Percentiles rank a stretch among this genome's conserved stretches.
phyloP scores from a whole-genome alignment of 1,139 yeast genomes.

The Scheffersomyces stambukii region DNA sequence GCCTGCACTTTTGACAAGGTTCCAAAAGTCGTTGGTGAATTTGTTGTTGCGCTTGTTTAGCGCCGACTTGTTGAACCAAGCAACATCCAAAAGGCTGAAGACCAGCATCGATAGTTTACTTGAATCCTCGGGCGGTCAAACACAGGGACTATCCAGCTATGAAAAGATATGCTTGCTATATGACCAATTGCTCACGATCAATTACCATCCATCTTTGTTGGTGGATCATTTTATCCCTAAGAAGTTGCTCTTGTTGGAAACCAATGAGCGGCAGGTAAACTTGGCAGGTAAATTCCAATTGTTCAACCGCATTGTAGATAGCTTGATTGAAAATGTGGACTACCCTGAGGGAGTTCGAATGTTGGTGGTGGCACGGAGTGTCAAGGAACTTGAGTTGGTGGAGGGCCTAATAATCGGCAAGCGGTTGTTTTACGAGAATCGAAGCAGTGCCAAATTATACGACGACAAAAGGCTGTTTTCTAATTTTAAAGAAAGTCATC shows the following conservation, averaged over 20 bases:
- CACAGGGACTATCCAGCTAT: conserved; percentile 1
- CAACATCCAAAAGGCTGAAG: conserved; percentile 19
- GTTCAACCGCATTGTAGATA: conserved; percentile 48
- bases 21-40: conserved; percentile 56
- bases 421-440: conserved; percentile 50
- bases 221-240: conserved; percentile 77
- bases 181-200: conserved; percentile 46
- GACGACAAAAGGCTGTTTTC: conserved; percentile 25
- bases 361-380: conserved; percentile 55
- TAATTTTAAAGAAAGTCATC: conserved; percentile 1
- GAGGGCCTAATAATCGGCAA: conserved; percentile 69
- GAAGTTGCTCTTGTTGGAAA: conserved; percentile 58
- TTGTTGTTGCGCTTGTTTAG: conserved; percentile 50
- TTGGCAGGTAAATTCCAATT: conserved; percentile 58
- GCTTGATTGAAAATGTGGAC: conserved; percentile 15
- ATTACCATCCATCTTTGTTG: conserved; percentile 62
- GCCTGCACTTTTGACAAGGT: conserved; percentile 51
- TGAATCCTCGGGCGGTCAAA: conserved; percentile 6
- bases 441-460: conserved; percentile 57
- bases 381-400: conserved; percentile 65
- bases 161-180: conserved; percentile 30
- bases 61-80: conserved; percentile 35
- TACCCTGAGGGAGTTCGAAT: conserved; percentile 23
- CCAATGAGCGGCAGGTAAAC: conserved; percentile 49
- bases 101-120: conserved; percentile 37